A percentile compares a stretch with the other conserved stretches of the same genome.
Evolutionary conservation across 768 basidiomycete genomes (phyloP).

Genomic region (Leccinum fibrillosum): DNA sequence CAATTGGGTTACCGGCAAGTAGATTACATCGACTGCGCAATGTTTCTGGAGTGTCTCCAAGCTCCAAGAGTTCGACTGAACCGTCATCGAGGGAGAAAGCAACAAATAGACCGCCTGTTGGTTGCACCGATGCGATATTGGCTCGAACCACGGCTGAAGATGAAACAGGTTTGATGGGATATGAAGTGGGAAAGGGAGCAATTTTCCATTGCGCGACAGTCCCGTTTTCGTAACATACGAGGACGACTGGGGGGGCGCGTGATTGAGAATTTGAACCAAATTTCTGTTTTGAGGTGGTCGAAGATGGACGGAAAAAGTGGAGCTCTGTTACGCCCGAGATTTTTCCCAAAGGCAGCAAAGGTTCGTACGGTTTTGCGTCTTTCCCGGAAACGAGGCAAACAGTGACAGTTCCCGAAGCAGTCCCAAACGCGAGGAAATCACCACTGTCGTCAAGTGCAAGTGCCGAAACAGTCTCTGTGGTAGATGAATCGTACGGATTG

Average conservation of each 20-base stretch:
- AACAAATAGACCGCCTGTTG: slow-evolving; percentile 46
- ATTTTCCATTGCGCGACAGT: slow-evolving; percentile 49
- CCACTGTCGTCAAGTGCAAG: slow-evolving; percentile 64
- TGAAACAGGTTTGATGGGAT: slow-evolving; percentile 44
- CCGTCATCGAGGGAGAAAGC: slow-evolving; percentile 68
- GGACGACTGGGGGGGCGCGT: slow-evolving; percentile 27
- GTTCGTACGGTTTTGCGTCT: slow-evolving; percentile 35
- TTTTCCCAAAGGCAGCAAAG: slow-evolving; percentile 40
- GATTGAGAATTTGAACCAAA: slow-evolving; percentile 10
- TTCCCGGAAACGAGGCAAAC: slow-evolving; percentile 55
- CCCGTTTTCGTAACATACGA: slow-evolving; percentile 61
- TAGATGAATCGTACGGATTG: slow-evolving; percentile 43
- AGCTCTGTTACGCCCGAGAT: slow-evolving; percentile 53
- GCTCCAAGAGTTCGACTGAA: slow-evolving; percentile 57
- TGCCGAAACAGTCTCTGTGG: slow-evolving; percentile 51
- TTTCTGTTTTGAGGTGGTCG: slow-evolving; percentile 15
- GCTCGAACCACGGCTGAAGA: slow-evolving; percentile 43
- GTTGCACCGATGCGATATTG: slow-evolving; percentile 46
- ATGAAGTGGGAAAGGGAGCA: slow-evolving; percentile 23
- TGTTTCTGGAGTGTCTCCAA: slow-evolving; percentile 41
- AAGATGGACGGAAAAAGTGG: slow-evolving; percentile 36
- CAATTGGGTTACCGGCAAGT: slow-evolving; percentile 55
- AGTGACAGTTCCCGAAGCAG: slow-evolving; percentile 59
- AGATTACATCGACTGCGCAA: slow-evolving; percentile 47
- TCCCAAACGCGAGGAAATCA: slow-evolving; percentile 67